Base-by-base conservation (phyloP, 2,329 filamentous ascomycete species). In the Elsinoe fawcettii region DNA sequence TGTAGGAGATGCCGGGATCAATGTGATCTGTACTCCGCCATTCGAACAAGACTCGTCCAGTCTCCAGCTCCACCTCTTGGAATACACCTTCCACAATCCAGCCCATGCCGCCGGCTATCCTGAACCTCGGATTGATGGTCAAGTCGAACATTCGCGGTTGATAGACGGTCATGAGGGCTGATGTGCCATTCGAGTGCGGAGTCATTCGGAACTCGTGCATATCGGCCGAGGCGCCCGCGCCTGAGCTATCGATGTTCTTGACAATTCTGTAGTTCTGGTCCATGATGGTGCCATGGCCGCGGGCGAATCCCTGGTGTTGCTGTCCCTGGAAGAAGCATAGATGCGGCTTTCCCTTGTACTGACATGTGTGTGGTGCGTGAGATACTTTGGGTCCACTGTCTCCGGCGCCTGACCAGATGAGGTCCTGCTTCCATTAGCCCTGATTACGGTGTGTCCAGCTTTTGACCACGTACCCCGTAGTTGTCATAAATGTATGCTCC, bases 1-100 rank as follows among this genome's bases (percentile, higher is more conserved):
- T 78, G 67, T 75, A 69, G 65, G 65, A 70, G 71, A 77, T 74
- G 39, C 74, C 71, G 1, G 77, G 78, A 43, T 74, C 70, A n/a
- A 81, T 71, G 65, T 83, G 77, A 58, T 82, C 79, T 8, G 83
- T 67, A 60, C 77, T 78, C 27, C 73, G 74, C 81, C 81, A 84
- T 62, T 84, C 80, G 60, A 83, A 84, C 9, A 83, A 60, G 2
- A 84, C 66, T 39, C 76, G 70, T 2, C 80, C 79, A 2, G 77
- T 82, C 22, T 77, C 71, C 41, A 81, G 77, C 57, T 82, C 75
- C 30, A 81, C 69, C 65, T 81, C 78, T 63, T 80, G 77, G 59
- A 80, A 79, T 2, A 78, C 69, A 56, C 76, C 76, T 64, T 79
- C 74, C 61, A 79, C 75, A 34, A 80, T 65, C 75, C 75, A 80